These are phyloP conservation scores for Aspergillus felis DNA, from an alignment of 2,329 filamentous ascomycete genomes.

Conservation along the genomic window DNA sequence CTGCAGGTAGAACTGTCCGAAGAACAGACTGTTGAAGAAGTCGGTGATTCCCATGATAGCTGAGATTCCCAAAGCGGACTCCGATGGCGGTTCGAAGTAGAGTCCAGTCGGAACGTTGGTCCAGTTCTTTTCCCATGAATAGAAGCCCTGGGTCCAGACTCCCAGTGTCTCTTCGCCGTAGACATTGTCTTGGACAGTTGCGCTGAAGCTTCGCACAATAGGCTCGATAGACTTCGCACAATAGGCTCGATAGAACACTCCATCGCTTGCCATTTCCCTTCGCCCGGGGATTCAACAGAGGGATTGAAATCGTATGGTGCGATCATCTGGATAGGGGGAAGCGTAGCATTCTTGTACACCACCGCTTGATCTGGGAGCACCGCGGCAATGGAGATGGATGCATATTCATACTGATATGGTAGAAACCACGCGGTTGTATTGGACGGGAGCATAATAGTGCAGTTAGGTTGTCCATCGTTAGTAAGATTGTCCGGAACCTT, in stretches of 20 bases:
- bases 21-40: background rate
- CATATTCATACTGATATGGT: no score
- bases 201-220: background rate
- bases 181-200: background rate
- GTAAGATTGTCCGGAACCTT: background rate
- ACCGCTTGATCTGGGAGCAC: background rate
- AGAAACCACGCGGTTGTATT: background rate
- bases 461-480: background rate
- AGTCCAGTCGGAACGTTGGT: background rate
- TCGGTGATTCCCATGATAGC: background rate
- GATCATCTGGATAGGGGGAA: background rate
- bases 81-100: background rate
- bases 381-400: background rate
- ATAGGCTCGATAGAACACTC: background rate
- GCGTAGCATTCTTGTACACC: background rate
- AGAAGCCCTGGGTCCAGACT: background rate
- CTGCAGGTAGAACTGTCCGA: background rate
- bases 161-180: background rate
- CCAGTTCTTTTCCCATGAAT: no score
- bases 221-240: background rate
- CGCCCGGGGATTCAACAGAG: background rate
- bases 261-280: background rate
- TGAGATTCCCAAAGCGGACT: background rate
- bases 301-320: background rate
- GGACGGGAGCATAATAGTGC: background rate